Evolutionary conservation across 139 green algal species (phyloP).

Genomic region (Haematococcus sp.): DNA sequence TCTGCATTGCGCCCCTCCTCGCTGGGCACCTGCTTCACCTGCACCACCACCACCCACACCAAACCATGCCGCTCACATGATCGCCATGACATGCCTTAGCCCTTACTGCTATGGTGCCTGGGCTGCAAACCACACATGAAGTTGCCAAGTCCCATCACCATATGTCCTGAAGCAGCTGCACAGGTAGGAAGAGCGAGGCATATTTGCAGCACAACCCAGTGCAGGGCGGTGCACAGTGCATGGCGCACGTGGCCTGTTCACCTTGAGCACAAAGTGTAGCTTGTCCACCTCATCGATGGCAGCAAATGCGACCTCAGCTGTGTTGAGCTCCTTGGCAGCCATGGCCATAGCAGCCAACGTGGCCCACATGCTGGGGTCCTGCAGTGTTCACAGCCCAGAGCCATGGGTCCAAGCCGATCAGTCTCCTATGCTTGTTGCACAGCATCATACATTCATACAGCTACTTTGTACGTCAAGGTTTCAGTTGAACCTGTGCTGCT

Average conservation of each 20-base stretch:
- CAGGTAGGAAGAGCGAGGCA: too few species aligned
- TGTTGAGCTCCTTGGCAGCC: constrained; percentile 61
- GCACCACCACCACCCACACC: not conserved
- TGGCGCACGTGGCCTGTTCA: not conserved
- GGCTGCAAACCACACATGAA: too few species aligned
- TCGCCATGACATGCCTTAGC: not conserved
- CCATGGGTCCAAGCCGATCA: not conserved
- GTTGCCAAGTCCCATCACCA: too few species aligned
- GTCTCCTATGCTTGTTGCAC: not conserved
- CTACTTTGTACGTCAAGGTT: too few species aligned
- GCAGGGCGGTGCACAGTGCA: too few species aligned
- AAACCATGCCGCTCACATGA: not conserved
- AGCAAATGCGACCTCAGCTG: constrained; percentile 66
- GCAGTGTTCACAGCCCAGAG: not conserved
- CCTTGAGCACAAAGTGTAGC: constrained; percentile 56
- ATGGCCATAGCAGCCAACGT: constrained; percentile 70
- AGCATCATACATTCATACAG: not conserved
- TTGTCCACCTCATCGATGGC: constrained; percentile 65
- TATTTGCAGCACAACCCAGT: too few species aligned
- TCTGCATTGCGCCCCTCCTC: constrained; percentile 69
- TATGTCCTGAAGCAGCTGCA: too few species aligned
- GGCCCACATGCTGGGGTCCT: constrained; percentile 71
- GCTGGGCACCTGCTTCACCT: constrained; percentile 59
- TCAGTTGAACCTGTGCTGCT: too few species aligned
- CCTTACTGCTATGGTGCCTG: not conserved